Evolutionary conservation across 1,284 basidiomycete species (phyloP), one percentile per base, ranked within the genome.

Genomic region (Rhodofomes roseus): DNA sequence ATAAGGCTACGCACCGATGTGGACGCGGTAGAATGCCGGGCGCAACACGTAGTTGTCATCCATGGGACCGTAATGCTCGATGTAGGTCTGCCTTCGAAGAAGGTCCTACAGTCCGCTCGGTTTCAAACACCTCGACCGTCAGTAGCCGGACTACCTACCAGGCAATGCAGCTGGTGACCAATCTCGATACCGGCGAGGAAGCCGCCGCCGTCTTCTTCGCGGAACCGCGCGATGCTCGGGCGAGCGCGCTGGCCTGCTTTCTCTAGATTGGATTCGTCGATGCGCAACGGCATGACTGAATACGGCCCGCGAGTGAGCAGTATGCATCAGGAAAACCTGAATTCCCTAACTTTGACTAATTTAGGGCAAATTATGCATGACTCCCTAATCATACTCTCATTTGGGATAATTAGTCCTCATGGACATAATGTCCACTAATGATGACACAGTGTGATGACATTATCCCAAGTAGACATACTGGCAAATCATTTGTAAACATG

Each of bases 101-200:
- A 50, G 46, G 36, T 57, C 48, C 56, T 51, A 16, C 14, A 31
- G 20, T 43, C 16, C 40, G 43, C 14, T 43, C n/a, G n/a, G 7
- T n/a, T 16, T 23, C 34, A 11, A 50, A 23, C 29, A 37, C 20
- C 4, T 11, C 23, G 20, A 8, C n/a, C 34, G 25, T n/a, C n/a
- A n/a, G n/a, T n/a, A n/a, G n/a, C n/a, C n/a, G n/a, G n/a, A n/a
- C n/a, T n/a, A 27, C 54, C 27, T 31, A 40, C 56, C 12, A 57
- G 46, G 27, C 56, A 57, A 31, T 57, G 56, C 14, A 57, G 46
- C 23, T 57, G 56, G 48, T 57, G 56, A 9, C 44, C 37, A 6
- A 57, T 39, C 27, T 57, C 56, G 2, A 57, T 36, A 6, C 29
- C 41, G 12, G 46, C 56, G 14, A 51, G n/a, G 12, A 44, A 39